Evolutionary conservation across 768 basidiomycete species (phyloP).

Genomic region (Phylloporus sp.): DNA sequence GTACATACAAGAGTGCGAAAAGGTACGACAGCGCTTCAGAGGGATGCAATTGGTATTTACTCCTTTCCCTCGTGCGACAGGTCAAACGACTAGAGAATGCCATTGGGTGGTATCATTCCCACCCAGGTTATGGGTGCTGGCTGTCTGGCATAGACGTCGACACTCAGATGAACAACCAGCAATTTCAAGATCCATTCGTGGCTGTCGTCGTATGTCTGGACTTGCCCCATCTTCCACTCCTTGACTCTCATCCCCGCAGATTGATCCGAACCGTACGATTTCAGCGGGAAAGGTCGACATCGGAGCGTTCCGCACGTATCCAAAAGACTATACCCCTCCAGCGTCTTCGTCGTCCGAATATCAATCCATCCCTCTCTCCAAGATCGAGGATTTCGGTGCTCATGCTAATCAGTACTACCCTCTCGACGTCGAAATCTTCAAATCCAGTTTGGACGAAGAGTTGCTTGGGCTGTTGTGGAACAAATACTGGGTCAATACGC

Average conservation of each 20-base stretch:
- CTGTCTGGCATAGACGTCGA: conserved; percentile 97
- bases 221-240: neutral
- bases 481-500: conserved; percentile 98
- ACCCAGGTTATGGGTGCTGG: conserved; percentile 99
- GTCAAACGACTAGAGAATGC: conserved; percentile 82
- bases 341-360: conserved; percentile 71
- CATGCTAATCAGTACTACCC: conserved; percentile 96
- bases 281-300: conserved; percentile 99
- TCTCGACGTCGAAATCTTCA: conserved; percentile 93
- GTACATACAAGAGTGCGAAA: conserved; percentile 76
- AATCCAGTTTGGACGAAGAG: conserved; percentile 81
- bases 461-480: conserved; percentile 93
- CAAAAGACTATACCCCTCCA: conserved; percentile 89
- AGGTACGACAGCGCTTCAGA: no score
- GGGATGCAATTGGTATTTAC: neutral
- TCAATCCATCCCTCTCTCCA: conserved; percentile 92
- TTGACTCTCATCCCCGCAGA: conserved; percentile 40
- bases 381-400: conserved; percentile 99
- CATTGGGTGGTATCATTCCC: conserved; percentile 98
- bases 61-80: conserved; percentile 32
- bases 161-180: conserved; percentile 93
- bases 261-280: conserved; percentile 97
- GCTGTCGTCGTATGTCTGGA: conserved; percentile 78
- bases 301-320: conserved; percentile 97
- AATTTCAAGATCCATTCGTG: conserved; percentile 93